phyloP scores from a whole-genome alignment of 2,329 filamentous ascomycete genomes.

The Fusarium phyllophilum region DNA sequence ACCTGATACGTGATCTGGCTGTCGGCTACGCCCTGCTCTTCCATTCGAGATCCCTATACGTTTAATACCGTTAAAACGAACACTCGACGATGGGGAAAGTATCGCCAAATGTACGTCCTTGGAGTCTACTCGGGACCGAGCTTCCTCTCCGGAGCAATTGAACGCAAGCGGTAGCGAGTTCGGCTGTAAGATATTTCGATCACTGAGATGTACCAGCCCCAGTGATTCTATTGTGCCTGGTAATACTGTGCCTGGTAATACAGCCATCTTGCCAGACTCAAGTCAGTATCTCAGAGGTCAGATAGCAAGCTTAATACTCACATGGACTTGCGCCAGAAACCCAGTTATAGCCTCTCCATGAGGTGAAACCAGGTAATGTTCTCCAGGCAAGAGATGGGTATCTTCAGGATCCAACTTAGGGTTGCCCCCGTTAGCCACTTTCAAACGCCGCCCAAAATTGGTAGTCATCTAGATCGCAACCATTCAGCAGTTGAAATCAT shows the following conservation, averaged over 20 bases:
- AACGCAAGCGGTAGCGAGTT: no score
- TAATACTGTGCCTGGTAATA: neutral
- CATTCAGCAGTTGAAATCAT: no score
- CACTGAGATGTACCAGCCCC: neutral
- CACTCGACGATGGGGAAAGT: no score
- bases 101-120: neutral
- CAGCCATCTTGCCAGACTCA: neutral
- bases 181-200: rapidly evolving
- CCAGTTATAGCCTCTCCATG: neutral
- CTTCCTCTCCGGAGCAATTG: neutral
- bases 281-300: neutral
- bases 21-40: neutral
- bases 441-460: neutral
- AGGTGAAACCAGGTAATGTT: neutral
- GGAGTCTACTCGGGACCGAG: no score
- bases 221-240: neutral
- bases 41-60: neutral
- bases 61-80: neutral
- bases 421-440: neutral
- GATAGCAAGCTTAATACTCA: neutral
- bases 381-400: no score
- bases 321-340: neutral
- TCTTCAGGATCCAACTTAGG: no score
- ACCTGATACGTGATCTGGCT: neutral
- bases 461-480: neutral